Evolutionary conservation across 2,329 filamentous ascomycete genomes (phyloP), one percentile per base, ranked within the genome.

Genomic region (Hypomyces perniciosus): DNA sequence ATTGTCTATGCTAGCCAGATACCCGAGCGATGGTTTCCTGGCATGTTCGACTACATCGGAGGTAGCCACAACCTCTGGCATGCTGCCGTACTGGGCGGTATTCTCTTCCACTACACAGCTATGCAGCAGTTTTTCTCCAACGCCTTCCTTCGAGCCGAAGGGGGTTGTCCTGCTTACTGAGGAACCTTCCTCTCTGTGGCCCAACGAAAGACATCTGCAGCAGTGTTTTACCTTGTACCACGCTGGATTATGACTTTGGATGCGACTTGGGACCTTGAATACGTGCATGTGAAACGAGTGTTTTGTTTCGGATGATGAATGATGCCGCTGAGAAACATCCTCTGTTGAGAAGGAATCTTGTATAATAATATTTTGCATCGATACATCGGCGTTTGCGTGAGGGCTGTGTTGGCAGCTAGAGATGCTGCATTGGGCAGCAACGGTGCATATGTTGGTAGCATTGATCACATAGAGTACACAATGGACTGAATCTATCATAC

Each of bases 21-120:
- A 1, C 93, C 93, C 2, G 93, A 99, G 74, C 79, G 91, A 55
- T 99, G 90, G 87, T 86, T 79, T 60, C 93, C 93, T 0, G 93
- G 93, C 45, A 82, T 86, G 65, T 99, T 99, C 61, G 93, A 99
- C 69, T 97, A 97, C 66, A 79, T 95, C 38, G 93, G 93, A 37
- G 91, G 90, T 42, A 95, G 89, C 67, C 93, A 99, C 72, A 99
- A 99, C 68, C 83, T 99, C 52, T 99, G 93, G 93, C 93, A 99
- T 69, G 71, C 95, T 33, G 93, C 93, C 6, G 93, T 99, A 8
- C 74, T 99, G 29, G 90, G 91, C 12, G 93, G 93, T 8, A 99
- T 99, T 52, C 70, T 97, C n/a, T 97, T 96, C 67, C 93, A 99
- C 69, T 99, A 97, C 71, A 79, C 80, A 26, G 93, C 93, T 13